These are phyloP conservation scores for Ogataea saltuana DNA, from an alignment of 805 yeast species.

Conservation along the genomic window DNA sequence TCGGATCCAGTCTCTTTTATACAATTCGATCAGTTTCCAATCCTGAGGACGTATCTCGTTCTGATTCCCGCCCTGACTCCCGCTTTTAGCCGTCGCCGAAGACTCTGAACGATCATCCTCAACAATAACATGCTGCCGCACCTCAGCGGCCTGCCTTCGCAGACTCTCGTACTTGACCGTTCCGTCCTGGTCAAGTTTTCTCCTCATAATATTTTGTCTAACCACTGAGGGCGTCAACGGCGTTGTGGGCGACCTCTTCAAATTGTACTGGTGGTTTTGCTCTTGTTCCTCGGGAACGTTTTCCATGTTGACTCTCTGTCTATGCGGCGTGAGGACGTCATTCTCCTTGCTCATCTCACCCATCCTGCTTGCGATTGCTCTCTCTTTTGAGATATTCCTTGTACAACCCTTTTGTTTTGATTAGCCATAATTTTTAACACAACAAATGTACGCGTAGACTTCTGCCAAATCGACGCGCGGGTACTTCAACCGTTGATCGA, in stretches of 20 bases:
- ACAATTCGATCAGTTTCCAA: conserved; percentile 8
- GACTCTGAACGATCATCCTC: neutral
- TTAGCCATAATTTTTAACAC: too few species aligned
- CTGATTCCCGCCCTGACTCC: neutral
- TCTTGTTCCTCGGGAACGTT: neutral
- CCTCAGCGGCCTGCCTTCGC: neutral
- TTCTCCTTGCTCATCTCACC: neutral
- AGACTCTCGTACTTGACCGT: conserved; percentile 7
- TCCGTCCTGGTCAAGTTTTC: conserved; percentile 20
- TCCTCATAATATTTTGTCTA: conserved; percentile 29
- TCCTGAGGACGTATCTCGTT: neutral
- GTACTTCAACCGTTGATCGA: too few species aligned
- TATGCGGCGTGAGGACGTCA: conserved; percentile 10
- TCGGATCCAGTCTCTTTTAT: conserved; percentile 24
- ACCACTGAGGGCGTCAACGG: conserved; percentile 34
- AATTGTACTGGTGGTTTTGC: conserved; percentile 6
- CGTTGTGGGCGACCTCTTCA: conserved; percentile 36
- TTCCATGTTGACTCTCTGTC: conserved; percentile 2
- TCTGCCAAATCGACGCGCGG: neutral
- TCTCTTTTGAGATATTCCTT: too few species aligned
- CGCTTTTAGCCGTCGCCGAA: too few species aligned
- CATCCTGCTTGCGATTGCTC: too few species aligned
- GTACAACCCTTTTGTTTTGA: too few species aligned
- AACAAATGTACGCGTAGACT: too few species aligned
- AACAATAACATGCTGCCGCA: neutral